phyloP scores from a whole-genome alignment of 805 yeast species.

The Pichia rugopelliculosa region DNA sequence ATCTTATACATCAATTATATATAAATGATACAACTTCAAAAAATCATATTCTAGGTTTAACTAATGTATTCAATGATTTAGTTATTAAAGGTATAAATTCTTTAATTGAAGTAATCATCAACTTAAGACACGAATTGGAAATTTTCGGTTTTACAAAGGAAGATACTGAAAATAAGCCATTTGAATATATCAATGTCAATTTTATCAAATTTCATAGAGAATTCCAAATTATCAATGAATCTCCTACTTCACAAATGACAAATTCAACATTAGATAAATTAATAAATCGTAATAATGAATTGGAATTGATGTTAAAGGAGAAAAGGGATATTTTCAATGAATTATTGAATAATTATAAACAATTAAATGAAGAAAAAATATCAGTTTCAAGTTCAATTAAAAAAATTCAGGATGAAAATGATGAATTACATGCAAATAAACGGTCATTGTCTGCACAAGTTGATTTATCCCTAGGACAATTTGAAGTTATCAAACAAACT shows the following conservation, averaged over 20 bases:
- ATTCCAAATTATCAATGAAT: slow-evolving; percentile 4
- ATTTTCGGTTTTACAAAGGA: not conserved
- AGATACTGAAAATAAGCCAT: no score
- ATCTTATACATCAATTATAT: slow-evolving; percentile 9
- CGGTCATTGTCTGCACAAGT: slow-evolving; percentile 14
- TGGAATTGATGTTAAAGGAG: not conserved
- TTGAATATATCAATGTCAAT: not conserved
- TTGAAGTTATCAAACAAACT: slow-evolving; percentile 27
- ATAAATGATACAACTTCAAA: not conserved
- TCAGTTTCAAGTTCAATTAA: slow-evolving; percentile 20
- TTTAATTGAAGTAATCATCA: slow-evolving; percentile 15
- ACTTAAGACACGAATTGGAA: slow-evolving; percentile 1
- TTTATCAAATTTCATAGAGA: slow-evolving; percentile 10
- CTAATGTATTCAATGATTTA: slow-evolving; percentile 15
- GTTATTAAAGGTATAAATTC: slow-evolving; percentile 22
- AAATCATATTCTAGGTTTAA: slow-evolving; percentile 3
- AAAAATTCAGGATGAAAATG: slow-evolving; percentile 17
- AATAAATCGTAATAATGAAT: slow-evolving; percentile 1
- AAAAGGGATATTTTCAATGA: slow-evolving; percentile 21
- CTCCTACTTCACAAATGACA: not conserved
- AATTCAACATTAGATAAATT: slow-evolving; percentile 3
- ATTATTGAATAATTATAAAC: slow-evolving; percentile 27
- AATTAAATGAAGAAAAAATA: slow-evolving; percentile 28
- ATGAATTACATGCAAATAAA: slow-evolving; percentile 13
- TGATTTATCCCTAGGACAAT: slow-evolving; percentile 21